A percentile compares a stretch with the other conserved stretches of the same genome.
Evolutionary conservation across 2,329 filamentous ascomycete species (phyloP).

Genomic region (Sclerotinia glacialis): DNA sequence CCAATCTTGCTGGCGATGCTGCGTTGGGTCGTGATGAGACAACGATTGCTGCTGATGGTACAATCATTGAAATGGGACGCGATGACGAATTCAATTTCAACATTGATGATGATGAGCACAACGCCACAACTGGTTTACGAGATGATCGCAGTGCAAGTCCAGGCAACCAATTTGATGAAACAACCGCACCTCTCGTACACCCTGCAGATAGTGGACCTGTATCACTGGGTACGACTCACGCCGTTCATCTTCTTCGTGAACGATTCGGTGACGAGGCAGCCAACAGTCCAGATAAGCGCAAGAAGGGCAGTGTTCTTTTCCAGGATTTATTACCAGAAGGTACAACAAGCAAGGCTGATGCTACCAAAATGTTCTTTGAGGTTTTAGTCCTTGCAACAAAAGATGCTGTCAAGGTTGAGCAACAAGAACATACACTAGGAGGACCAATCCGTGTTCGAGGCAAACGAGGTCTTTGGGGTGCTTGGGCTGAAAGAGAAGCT

Average conservation of each 20-base stretch:
- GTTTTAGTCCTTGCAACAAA: slow-evolving; percentile 94
- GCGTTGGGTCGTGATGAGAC: slow-evolving; percentile 47
- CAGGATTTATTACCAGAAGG: slow-evolving; percentile 85
- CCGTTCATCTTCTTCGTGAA: slow-evolving; percentile 89
- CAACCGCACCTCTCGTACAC: slow-evolving; percentile 70
- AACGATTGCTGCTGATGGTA: slow-evolving; percentile 53
- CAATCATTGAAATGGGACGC: slow-evolving; percentile 62
- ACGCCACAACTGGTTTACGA: slow-evolving; percentile 45
- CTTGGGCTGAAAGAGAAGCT: slow-evolving; percentile 81
- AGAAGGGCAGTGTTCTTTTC: slow-evolving; percentile 77
- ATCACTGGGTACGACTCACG: slow-evolving; percentile 88
- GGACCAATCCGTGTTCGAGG: slow-evolving; percentile 79
- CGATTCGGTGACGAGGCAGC: slow-evolving; percentile 75
- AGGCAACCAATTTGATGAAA: slow-evolving; percentile 72
- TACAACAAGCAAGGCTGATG: slow-evolving; percentile 79
- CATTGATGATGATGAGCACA: slow-evolving; percentile 48
- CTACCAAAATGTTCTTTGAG: slow-evolving; percentile 99
- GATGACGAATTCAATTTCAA: slow-evolving; percentile 48
- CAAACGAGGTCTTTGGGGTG: slow-evolving; percentile 95
- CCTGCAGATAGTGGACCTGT: slow-evolving; percentile 82
- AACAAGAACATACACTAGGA: slow-evolving; percentile 68
- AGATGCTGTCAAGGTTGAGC: slow-evolving; percentile 95
- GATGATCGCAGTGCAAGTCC: slow-evolving; percentile 41
- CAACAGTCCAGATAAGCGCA: slow-evolving; percentile 67
- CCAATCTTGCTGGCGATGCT: slow-evolving; percentile 48